Conservation (phyloP, 139 green algal genomes). For the Dunaliella primolecta region DNA sequence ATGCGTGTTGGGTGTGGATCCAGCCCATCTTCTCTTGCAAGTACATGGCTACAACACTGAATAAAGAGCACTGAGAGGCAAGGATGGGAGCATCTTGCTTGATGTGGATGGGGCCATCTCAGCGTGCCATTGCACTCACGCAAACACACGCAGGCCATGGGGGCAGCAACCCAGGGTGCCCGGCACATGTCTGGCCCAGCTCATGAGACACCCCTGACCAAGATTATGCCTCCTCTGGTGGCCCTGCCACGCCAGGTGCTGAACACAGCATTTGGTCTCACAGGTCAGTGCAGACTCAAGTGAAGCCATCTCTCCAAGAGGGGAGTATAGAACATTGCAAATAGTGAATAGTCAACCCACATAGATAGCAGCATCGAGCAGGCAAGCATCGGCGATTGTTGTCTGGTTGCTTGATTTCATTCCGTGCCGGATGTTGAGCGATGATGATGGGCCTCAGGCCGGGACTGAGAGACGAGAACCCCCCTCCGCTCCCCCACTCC, state of each 20-base stretch:
- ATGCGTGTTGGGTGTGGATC: too few species aligned
- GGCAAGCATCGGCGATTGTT: neutral
- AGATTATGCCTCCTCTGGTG: conserved; percentile 41
- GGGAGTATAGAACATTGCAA: neutral
- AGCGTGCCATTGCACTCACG: too few species aligned
- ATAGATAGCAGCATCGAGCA: neutral
- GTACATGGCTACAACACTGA: too few species aligned
- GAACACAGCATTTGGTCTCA: conserved; percentile 21
- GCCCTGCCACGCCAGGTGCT: conserved; percentile 37
- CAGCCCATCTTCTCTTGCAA: too few species aligned
- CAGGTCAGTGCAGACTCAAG: conserved; percentile 12
- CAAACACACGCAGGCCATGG: neutral
- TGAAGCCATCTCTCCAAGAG: too few species aligned
- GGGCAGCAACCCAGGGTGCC: neutral
- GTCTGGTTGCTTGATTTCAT: neutral
- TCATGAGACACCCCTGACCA: conserved; percentile 36
- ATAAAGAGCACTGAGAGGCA: too few species aligned
- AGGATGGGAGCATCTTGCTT: too few species aligned
- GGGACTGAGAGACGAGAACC: too few species aligned
- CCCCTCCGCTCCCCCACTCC: too few species aligned
- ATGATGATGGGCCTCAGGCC: too few species aligned
- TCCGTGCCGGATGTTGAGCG: too few species aligned
- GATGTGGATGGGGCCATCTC: too few species aligned
- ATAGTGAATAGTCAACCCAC: neutral
- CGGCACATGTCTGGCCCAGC: neutral